Base-by-base conservation (phyloP, 192 early-diverging fungal species). In the Diversispora epigaea region DNA sequence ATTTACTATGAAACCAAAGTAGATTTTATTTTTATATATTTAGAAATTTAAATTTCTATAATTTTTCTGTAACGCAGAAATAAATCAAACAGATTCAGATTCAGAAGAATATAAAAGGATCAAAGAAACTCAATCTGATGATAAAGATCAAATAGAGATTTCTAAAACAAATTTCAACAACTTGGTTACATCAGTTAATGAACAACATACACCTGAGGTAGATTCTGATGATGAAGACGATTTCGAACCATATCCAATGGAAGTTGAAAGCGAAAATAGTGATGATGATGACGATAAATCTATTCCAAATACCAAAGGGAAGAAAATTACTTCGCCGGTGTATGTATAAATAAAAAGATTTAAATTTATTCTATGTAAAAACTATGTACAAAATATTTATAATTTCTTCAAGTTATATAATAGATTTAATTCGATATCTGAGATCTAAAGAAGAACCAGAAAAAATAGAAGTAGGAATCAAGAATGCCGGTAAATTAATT, bases 191-290 rank as follows among this genome's bases (percentile, higher is more conserved):
- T n/a, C 4, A 25, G 46, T 47, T 19, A 7, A 49, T 39, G 41
- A 0, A 14, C 19, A 19, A 12, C 3, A 44, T 22, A 50, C 7
- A 12, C 68, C 6, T 7, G 17, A 40, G 6, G 68, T 3, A 21
- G 56, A 58, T 72, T 56, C 70, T 72, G 70, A 72, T 65, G 60
- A 63, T 65, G 60, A 63, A 21, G 73, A 75, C 0, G 73, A 75
- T 4, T 75, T 75, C 19, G 73, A 21, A 22, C 73, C 73, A 19
- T 75, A 75, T 63, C 62, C 73, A 12, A 75, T 75, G 73, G 60
- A 66, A 55, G 60, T 63, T 50, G 73, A 75, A 75, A 65, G 46
- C n/a, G 73, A 75, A 54, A 54, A 32, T 47, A n/a, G 12, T 5
- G 55, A 75, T 21, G 55, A 55, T 3, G 32, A 52, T 6, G 39